These are phyloP conservation scores for Volvox africanus DNA, from an alignment of 139 green algal species.

Conservation along the genomic window DNA sequence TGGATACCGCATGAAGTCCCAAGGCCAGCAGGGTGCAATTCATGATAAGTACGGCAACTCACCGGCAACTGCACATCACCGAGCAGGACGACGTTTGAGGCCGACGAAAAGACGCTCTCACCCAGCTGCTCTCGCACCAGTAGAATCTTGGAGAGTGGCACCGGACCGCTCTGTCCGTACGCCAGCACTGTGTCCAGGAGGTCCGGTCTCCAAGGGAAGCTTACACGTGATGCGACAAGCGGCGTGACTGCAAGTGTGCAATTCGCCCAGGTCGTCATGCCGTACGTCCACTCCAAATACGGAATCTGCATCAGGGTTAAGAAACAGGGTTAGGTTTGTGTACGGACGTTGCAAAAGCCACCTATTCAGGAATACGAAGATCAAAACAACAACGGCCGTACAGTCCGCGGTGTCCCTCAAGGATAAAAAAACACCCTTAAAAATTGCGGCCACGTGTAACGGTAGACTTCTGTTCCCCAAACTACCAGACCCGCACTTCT, in stretches of 20 bases:
- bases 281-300: conserved; percentile 22
- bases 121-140: not conserved
- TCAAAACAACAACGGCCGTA: no score
- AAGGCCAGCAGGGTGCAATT: no score
- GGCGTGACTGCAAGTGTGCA: not conserved
- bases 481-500: no score
- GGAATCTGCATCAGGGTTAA: conserved; percentile 7
- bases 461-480: no score
- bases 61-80: not conserved
- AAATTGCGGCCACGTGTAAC: no score
- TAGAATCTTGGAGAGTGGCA: not conserved
- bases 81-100: not conserved
- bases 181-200: not conserved
- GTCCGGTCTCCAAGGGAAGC: no score
- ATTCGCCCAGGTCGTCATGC: not conserved
- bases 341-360: not conserved
- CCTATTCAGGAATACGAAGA: no score
- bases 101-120: not conserved
- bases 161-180: not conserved
- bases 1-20: no score
- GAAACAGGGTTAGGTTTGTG: not conserved
- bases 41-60: no score
- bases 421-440: no score
- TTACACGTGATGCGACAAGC: not conserved
- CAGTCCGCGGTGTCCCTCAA: no score